Conservation (phyloP, 2,329 filamentous ascomycete genomes). For the Fusarium kyushuense region DNA sequence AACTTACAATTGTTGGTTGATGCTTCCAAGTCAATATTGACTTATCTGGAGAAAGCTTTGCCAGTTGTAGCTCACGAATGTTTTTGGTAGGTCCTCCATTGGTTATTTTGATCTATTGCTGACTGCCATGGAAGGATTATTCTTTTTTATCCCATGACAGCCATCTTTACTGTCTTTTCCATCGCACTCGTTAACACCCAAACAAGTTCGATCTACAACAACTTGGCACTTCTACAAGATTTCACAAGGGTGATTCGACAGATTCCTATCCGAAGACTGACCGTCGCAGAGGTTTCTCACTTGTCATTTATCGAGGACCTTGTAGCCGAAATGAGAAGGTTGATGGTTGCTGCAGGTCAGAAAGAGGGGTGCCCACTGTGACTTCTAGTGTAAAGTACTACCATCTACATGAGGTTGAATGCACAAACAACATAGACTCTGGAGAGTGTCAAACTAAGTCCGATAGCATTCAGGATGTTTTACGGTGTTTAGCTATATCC, state of each 20-base stretch:
- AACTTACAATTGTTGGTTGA: slow-evolving; percentile 2
- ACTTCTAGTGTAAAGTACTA: neutral
- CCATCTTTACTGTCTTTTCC: neutral
- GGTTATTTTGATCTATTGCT: too few species aligned
- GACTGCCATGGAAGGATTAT: too few species aligned
- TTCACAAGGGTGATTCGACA: neutral
- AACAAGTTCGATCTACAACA: neutral
- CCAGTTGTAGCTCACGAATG: slow-evolving; percentile 3
- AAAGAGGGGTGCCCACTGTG: neutral
- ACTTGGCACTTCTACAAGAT: neutral
- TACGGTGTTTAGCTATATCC: slow-evolving; percentile 4
- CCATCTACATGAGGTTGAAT: too few species aligned
- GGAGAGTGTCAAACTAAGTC: neutral
- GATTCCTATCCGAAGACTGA: slow-evolving; percentile 2
- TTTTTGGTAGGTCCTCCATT: neutral
- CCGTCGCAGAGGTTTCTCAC: neutral
- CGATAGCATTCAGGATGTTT: neutral
- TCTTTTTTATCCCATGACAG: slow-evolving; percentile 17
- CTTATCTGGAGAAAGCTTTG: slow-evolving; percentile 6
- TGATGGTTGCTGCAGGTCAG: neutral
- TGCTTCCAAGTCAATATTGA: slow-evolving; percentile 10
- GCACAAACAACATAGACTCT: neutral
- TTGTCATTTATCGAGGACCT: neutral
- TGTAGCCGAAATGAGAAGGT: neutral
- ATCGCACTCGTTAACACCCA: neutral